Conservation (phyloP, 2,329 filamentous ascomycete genomes). For the Corynespora cassiicola region DNA sequence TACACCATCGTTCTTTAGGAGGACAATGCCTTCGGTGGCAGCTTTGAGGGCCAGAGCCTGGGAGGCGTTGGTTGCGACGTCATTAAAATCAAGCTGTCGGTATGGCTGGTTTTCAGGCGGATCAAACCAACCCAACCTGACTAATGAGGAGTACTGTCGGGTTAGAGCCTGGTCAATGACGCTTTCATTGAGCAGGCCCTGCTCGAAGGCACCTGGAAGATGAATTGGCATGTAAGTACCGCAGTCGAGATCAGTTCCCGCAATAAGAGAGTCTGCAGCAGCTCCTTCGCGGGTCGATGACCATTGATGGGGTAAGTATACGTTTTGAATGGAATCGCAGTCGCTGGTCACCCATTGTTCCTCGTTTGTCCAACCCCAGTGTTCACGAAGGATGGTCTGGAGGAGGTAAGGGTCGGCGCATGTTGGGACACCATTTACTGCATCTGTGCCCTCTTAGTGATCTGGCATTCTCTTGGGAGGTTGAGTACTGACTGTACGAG, state of each 20-base stretch:
- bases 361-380: conserved; percentile 68
- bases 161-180: conserved; percentile 59
- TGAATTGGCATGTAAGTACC: conserved; percentile 31
- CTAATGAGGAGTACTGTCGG: conserved; percentile 62
- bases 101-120: conserved; percentile 30
- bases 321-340: conserved; percentile 68
- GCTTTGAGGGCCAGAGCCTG: conserved; percentile 64
- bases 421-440: conserved; percentile 69
- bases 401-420: conserved; percentile 70
- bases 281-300: conserved; percentile 31
- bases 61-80: conserved; percentile 61
- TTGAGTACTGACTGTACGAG: conserved; percentile 49
- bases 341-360: conserved; percentile 70
- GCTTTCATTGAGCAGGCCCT: conserved; percentile 42
- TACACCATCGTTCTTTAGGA: conserved; percentile 60
- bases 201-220: conserved; percentile 22
- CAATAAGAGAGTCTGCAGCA: conserved; percentile 30
- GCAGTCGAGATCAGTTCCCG: conserved; percentile 32
- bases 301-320: conserved; percentile 59
- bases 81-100: conserved; percentile 25
- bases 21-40: conserved; percentile 54
- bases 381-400: conserved; percentile 67
- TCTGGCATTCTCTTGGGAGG: not conserved
- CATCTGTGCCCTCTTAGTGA: conserved; percentile 52
- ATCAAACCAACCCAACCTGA: conserved; percentile 59